These are phyloP conservation scores for Tuber brumale DNA, from an alignment of 495 filamentous ascomycete genomes.

Conservation along the genomic window DNA sequence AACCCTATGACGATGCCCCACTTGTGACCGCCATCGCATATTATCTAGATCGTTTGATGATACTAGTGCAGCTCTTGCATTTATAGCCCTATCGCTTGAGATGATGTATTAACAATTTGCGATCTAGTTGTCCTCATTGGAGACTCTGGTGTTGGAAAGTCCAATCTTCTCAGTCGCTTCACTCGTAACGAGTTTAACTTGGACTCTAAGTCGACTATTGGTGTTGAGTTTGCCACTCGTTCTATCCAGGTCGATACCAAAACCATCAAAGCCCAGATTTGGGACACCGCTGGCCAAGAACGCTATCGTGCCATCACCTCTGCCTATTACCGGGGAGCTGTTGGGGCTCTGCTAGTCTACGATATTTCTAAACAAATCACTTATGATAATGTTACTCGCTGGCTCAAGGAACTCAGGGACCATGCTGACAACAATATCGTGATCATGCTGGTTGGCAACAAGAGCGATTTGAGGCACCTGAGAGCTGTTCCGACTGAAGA, in stretches of 20 bases:
- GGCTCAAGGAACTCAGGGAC: constrained; percentile 97
- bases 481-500: constrained; percentile 97
- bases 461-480: constrained; percentile 99
- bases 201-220: constrained; percentile 99
- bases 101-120: constrained; percentile 42
- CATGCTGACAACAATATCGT: constrained; percentile 99
- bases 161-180: constrained; percentile 98
- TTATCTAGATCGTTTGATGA: constrained; percentile 13
- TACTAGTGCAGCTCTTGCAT: constrained; percentile 8
- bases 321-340: constrained; percentile 96
- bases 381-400: constrained; percentile 97
- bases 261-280: constrained; percentile 99
- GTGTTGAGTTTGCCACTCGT: constrained; percentile 97
- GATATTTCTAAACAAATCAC: constrained; percentile 99
- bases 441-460: constrained; percentile 99
- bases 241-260: constrained; percentile 99
- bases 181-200: constrained; percentile 99
- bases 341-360: constrained; percentile 95
- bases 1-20: constrained; percentile 35
- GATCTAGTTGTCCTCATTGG: constrained; percentile 88
- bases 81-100: background rate
- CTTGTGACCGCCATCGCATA: constrained; percentile 21
- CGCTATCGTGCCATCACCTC: constrained; percentile 98
- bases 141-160: constrained; percentile 99
- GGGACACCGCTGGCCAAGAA: constrained; percentile 99